Base-by-base conservation (phyloP, 352 stramenopile species). In the Phytophthora nicotianae region DNA sequence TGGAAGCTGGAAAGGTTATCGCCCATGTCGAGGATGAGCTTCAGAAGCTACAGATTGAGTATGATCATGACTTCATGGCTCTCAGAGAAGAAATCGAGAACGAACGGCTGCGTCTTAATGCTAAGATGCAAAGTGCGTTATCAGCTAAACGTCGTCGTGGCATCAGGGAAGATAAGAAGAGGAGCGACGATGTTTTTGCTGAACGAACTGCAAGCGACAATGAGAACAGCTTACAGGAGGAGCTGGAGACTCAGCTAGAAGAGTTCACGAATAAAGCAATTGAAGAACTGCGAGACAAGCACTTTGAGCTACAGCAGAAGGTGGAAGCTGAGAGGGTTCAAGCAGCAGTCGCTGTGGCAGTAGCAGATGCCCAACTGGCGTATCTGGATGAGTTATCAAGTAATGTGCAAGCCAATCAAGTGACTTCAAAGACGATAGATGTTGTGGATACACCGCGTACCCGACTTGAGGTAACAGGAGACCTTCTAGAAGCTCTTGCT, bases 401-500 rank as follows among this genome's bases (percentile, higher is more conserved):
- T 14, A 21, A n/a, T 19, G n/a, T 5, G 14, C 16, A 21, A 27
- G 7, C 1, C 17, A 2, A 27, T 40, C 16, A 21, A 62, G 19
- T n/a, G 4, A 13, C 24, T 17, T 6, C 35, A 23, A 23, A 42
- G 7, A 13, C 16, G n/a, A 21, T 0, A 23, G 8, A 26, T 13
- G 5, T 3, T 23, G 13, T 37, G 7, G 46, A 56, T 11, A 42
- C 38, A 5, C 20, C 37, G 14, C 45, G 21, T 26, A 33, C 5
- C 16, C 46, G 13, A 7, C 32, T 65, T 37, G 21, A 69, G 13
- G 4, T 63, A 21, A 62, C 47, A 16, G 40, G 19, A 24, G 57
- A 75, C 17, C 29, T 63, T 2, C 21, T 77, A 7, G 68, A 67
- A 43, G 53, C 60, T 20, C 40, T 75, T 4, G 56, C 71, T 10